Conservation (phyloP, 1,139 yeast genomes). For the Yamadazyma aaseri region DNA sequence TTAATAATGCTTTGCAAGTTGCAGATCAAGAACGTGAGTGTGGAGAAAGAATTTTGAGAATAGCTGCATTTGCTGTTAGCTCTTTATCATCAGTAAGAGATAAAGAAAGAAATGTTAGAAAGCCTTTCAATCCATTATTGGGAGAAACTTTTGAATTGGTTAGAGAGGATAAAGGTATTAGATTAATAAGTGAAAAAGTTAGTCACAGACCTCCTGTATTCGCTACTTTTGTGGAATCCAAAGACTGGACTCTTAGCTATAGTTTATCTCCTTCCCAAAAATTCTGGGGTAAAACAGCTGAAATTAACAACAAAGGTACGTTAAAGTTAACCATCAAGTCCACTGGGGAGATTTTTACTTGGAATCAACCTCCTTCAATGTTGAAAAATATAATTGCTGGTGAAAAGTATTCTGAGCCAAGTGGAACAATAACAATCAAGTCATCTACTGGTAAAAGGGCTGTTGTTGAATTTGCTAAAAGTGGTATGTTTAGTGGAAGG, state of each 20-base stretch:
- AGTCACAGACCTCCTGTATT: conserved; percentile 79
- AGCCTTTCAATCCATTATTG: conserved; percentile 88
- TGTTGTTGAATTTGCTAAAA: conserved; percentile 65
- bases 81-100: conserved; percentile 67
- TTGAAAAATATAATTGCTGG: conserved; percentile 90
- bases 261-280: conserved; percentile 82
- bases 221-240: conserved; percentile 74
- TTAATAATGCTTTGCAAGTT: conserved; percentile 57
- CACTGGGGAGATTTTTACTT: conserved; percentile 71
- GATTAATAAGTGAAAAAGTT: conserved; percentile 77
- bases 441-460: conserved; percentile 71
- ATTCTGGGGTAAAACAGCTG: conserved; percentile 94
- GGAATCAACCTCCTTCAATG: conserved; percentile 81
- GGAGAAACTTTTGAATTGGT: conserved; percentile 88
- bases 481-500: conserved; percentile 82
- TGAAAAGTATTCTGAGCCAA: conserved; percentile 91
- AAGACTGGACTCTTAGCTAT: conserved; percentile 72
- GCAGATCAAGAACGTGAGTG: conserved; percentile 32
- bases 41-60: conserved; percentile 62
- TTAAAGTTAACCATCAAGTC: conserved; percentile 53
- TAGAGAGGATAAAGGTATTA: conserved; percentile 68
- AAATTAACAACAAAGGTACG: conserved; percentile 72
- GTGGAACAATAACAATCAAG: conserved; percentile 62
- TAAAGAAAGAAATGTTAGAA: conserved; percentile 73
- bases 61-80: conserved; percentile 84